A percentile compares a stretch with the other conserved stretches of the same genome.
Conservation (phyloP, 1,284 basidiomycete species). For the Coniophora puteana region DNA sequence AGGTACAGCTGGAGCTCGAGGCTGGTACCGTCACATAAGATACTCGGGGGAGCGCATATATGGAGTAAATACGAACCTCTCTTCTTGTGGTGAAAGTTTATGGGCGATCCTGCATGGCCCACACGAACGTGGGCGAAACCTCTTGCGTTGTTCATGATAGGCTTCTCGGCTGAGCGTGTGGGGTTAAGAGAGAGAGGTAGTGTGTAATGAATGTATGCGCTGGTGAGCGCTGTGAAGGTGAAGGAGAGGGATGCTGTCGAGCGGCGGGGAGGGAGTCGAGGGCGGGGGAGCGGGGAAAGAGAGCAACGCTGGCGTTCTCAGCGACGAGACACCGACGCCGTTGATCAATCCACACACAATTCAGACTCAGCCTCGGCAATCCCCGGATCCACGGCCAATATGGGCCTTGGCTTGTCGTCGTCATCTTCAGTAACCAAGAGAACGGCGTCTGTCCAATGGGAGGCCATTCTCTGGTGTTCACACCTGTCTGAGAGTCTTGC, state of each 20-base stretch:
- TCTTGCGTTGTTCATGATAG: constrained; percentile 24
- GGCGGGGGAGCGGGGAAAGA: neutral
- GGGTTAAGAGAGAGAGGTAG: neutral
- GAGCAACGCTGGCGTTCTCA: neutral
- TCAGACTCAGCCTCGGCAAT: no score
- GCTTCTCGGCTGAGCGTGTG: neutral
- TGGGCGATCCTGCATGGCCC: constrained; percentile 21
- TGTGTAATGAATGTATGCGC: neutral
- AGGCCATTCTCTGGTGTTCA: no score
- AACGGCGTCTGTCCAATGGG: no score
- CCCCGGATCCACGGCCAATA: no score
- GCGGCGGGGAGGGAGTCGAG: no score
- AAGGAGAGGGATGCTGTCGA: no score
- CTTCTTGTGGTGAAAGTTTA: constrained; percentile 18
- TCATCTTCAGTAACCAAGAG: no score
- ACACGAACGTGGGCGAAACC: constrained; percentile 25
- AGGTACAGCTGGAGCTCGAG: constrained; percentile 40
- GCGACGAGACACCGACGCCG: constrained; percentile 1
- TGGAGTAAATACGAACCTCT: constrained; percentile 11
- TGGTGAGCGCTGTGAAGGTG: neutral
- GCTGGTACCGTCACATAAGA: constrained; percentile 5
- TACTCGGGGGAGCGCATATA: neutral
- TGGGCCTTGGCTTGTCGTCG: no score
- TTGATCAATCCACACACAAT: no score
- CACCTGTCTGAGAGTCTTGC: no score